Conservation (phyloP, 208 protist genomes). For the Naegleria fowleri region DNA sequence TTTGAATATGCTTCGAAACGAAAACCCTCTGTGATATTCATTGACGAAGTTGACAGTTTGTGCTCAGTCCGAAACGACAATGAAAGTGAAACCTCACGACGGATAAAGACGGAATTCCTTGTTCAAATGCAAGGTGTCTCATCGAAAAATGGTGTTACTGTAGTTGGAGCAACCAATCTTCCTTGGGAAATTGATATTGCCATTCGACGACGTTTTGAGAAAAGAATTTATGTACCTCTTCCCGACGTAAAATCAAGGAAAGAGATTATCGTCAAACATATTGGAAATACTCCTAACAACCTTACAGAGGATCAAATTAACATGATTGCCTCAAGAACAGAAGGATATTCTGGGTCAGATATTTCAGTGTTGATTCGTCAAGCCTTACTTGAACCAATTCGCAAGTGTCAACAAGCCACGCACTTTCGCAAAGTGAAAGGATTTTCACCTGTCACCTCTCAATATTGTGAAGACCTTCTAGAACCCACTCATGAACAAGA, state of each 20-base stretch:
- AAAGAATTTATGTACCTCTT: conserved; percentile 78
- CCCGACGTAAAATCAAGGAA: conserved; percentile 55
- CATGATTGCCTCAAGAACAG: neutral
- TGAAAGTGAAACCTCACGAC: conserved; percentile 81
- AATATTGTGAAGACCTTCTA: conserved; percentile 62
- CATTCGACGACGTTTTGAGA: conserved; percentile 68
- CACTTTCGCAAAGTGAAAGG: conserved; percentile 88
- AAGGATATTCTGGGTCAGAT: conserved; percentile 87
- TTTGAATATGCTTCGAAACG: conserved; percentile 76
- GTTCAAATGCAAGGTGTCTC: conserved; percentile 84
- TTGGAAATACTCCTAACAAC: neutral
- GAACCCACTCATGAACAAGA: conserved; percentile 86
- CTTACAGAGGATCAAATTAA: neutral
- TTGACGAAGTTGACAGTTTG: conserved; percentile 99
- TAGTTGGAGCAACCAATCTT: conserved; percentile 69
- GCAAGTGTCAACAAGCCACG: conserved; percentile 86
- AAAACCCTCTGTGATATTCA: conserved; percentile 91
- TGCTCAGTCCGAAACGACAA: conserved; percentile 66
- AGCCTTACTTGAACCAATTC: conserved; percentile 93
- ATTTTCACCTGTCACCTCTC: conserved; percentile 63
- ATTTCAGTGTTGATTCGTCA: conserved; percentile 89
- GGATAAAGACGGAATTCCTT: conserved; percentile 98
- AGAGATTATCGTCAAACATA: conserved; percentile 49
- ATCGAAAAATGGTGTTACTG: conserved; percentile 44
- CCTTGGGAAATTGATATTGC: conserved; percentile 65